Evolutionary conservation across 1,284 basidiomycete species (phyloP), one percentile per base, ranked within the genome.

Genomic region (Pterulicium gracile): DNA sequence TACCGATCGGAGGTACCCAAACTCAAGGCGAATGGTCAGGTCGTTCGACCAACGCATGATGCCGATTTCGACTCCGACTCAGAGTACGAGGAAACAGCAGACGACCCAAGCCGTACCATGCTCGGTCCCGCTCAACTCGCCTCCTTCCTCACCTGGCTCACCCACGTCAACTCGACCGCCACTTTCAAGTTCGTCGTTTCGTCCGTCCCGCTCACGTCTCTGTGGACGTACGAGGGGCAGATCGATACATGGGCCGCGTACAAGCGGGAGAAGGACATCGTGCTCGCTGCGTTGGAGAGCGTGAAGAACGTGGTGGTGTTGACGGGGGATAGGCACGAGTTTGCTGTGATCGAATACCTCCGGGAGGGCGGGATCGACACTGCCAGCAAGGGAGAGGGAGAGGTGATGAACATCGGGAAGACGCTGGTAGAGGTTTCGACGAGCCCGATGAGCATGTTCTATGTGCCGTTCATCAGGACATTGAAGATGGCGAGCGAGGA

Each of bases 101-200:
- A 7, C 7, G 27, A 32, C 2, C 56, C 62, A 14, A 55, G 61
- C 1, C 67, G 69, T 35, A 85, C 82, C 1, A 88, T 90, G 81
- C 73, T 92, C 4, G 88, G 88, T 17, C 72, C 77, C 34, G 55
- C 63, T 43, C 88, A 91, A 59, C 68, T 87, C 27, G 62, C 71
- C 2, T 77, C 75, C 0, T 65, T 90, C 41, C 66, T 79, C 51
- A 60, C 72, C 46, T 91, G 88, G 88, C 66, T 84, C 18, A n/a
- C 40, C 32, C 24, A 79, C 73, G 81, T 81, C 42, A 90, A 91
- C 62, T 60, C 67, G 46, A 90, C 88, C 0, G 70, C 78, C 2
- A 79, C 82, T 0, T 90, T 87, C 74, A 90, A 90, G 62, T 89
- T 92, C 59, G 69, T 92, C 47, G 74, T 86, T 18, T 74, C 77